A percentile compares a stretch with the other conserved stretches of the same genome.
Evolutionary conservation across 306 rosid species (phyloP).

Genomic region (Amphicarpaea edgeworthii): DNA sequence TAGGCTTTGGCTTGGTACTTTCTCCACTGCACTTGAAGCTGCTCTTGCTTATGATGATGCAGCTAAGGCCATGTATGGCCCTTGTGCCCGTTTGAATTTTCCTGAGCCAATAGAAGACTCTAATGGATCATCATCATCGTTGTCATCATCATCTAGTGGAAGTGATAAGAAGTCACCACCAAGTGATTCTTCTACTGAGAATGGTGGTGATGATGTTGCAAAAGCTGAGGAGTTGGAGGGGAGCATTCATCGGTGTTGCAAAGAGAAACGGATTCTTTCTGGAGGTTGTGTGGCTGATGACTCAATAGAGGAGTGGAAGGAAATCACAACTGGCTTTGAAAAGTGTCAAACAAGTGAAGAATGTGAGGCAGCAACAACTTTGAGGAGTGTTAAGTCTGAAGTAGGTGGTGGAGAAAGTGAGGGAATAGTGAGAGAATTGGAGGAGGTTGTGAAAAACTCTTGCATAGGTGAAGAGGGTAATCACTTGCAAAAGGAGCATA

Average conservation of each 20-base stretch:
- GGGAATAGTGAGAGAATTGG: constrained; percentile 16
- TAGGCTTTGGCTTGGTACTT: constrained; percentile 95
- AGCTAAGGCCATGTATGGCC: constrained; percentile 80
- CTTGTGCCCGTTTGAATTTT: constrained; percentile 76
- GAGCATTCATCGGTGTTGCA: constrained; percentile 8
- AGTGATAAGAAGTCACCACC: constrained; percentile 32
- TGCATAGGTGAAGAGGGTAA: background rate
- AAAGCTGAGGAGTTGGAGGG: constrained; percentile 32
- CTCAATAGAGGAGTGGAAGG: constrained; percentile 24
- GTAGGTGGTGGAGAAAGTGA: background rate
- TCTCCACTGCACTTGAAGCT: constrained; percentile 77
- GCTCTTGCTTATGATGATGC: constrained; percentile 92
- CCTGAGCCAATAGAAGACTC: constrained; percentile 42
- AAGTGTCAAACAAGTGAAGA: constrained; percentile 28
- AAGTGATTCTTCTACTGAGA: constrained; percentile 24
- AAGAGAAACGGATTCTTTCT: constrained; percentile 27
- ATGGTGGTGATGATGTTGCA: constrained; percentile 32
- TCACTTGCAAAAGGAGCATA: constrained; percentile 11
- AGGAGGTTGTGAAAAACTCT: constrained; percentile 8
- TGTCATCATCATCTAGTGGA: constrained; percentile 28
- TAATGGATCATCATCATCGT: constrained; percentile 40
- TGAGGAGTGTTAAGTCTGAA: constrained; percentile 39
- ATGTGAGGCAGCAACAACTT: constrained; percentile 20
- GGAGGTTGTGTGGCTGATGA: constrained; percentile 22
- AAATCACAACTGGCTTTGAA: background rate